phyloP scores from a whole-genome alignment of 345 rosid species.

The Melaleuca alternifolia region DNA sequence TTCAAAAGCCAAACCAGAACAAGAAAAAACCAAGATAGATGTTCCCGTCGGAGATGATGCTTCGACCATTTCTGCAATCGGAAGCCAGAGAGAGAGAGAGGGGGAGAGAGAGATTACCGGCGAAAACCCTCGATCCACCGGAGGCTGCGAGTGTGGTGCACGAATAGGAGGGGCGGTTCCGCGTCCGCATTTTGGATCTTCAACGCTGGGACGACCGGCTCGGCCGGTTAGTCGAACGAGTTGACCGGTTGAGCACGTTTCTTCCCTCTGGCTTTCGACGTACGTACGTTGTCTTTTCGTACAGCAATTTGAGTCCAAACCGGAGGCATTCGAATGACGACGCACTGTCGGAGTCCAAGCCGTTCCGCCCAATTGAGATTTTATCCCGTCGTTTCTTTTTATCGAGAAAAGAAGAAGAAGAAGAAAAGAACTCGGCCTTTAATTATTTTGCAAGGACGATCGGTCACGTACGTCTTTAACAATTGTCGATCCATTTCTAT shows the following conservation, averaged over 20 bases:
- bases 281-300: not conserved
- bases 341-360: not conserved
- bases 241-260: slow-evolving; percentile 10
- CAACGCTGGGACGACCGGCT: slow-evolving; percentile 12
- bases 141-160: not conserved
- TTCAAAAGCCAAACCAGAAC: not conserved
- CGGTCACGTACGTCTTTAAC: not conserved
- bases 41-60: not conserved
- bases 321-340: no score
- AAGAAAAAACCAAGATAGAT: not conserved
- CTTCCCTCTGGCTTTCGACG: no score
- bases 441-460: not conserved
- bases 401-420: not conserved
- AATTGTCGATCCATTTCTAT: not conserved
- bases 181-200: not conserved
- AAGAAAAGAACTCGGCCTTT: not conserved
- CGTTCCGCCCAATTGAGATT: not conserved
- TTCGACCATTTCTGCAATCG: not conserved
- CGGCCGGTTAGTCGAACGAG: slow-evolving; percentile 7
- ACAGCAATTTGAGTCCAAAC: slow-evolving; percentile 1
- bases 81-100: not conserved
- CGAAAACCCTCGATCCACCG: not conserved
- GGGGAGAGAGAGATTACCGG: not conserved
- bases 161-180: not conserved
- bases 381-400: not conserved